Evolutionary conservation across 768 basidiomycete species (phyloP), one percentile per base, ranked within the genome.

Genomic region (Chalciporus sphaerocephalus): DNA sequence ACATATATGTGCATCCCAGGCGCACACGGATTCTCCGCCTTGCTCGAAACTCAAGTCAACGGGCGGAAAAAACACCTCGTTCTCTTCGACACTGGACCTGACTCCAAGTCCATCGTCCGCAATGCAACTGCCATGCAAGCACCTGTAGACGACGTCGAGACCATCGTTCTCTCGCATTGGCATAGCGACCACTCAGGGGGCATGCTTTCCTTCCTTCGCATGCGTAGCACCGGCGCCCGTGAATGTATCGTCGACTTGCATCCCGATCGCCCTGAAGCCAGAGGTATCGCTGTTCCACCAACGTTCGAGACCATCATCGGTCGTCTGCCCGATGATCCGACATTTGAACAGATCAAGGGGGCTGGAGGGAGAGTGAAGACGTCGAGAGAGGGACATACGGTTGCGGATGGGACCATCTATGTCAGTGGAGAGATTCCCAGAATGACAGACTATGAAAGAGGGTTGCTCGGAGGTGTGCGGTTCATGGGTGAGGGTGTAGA

Each of bases 51-150:
- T 2, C 72, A 75, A 47, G 62, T 74, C 10, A 55, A 70, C 18
- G 80, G 67, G 17, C 61, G 71, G 33, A 44, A 62, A 46, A 56
- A 70, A 3, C 76, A 79, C 43, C 66, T 74, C n/a, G 81, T 80
- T 13, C 73, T 92, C 27, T 90, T 93, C 58, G 91, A 93, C 66
- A 83, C 87, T 13, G 91, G 91, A 0, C 91, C 90, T 8, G 90
- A 92, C 58, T 78, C 79, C 13, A 71, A 69, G 18, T 81, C 85
- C 21, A 79, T 93, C 51, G 75, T 80, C n/a, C 80, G 87, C 40
- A 92, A 92, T 63, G 61, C 81, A 20, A 64, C 63, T 5, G 78
- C 81, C 4, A 72, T 92, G 72, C 69, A 79, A 17, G 58, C 80
- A 1, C 74, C 76, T 2, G 62, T 80, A 8, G 66, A 73, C 25